A percentile compares a stretch with the other conserved stretches of the same genome.
phyloP scores from a whole-genome alignment of 2,329 filamentous ascomycete species.

The Orbilia quercus region DNA sequence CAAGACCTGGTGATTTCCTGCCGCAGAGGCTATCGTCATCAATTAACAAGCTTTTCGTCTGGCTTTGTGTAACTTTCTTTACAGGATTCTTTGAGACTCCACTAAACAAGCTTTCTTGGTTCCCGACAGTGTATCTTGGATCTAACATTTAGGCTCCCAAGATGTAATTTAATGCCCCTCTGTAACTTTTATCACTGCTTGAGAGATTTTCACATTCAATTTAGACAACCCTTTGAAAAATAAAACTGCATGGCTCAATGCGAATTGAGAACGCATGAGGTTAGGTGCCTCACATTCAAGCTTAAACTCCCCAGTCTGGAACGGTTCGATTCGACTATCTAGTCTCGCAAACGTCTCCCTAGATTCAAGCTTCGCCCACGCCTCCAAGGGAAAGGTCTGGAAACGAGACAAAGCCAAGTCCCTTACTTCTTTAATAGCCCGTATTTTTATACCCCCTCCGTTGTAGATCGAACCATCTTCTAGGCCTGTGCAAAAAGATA shows the following conservation, averaged over 20 bases:
- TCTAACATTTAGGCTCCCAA: constrained; percentile 26
- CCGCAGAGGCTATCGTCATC: not conserved
- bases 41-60: not conserved
- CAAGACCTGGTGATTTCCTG: constrained; percentile 25
- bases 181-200: not conserved
- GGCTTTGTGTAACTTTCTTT: not conserved
- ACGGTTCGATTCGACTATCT: constrained; percentile 29
- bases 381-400: constrained; percentile 7
- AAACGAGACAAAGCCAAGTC: constrained; percentile 19
- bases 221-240: not conserved
- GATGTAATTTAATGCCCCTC: not conserved
- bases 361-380: constrained; percentile 23
- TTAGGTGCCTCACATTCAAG: constrained; percentile 3
- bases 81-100: constrained; percentile 1
- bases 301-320: constrained; percentile 24
- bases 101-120: constrained; percentile 41
- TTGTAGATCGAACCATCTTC: not conserved
- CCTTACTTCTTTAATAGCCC: constrained; percentile 5
- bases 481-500: not conserved
- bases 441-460: not conserved
- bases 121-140: constrained; percentile 14
- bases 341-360: constrained; percentile 24
- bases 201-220: constrained; percentile 9
- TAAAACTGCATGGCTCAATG: not conserved
- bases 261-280: constrained; percentile 13